These are phyloP conservation scores for Pseudocohnilembus persalinus DNA, from an alignment of 169 alveolate genomes.

Conservation along the genomic window DNA sequence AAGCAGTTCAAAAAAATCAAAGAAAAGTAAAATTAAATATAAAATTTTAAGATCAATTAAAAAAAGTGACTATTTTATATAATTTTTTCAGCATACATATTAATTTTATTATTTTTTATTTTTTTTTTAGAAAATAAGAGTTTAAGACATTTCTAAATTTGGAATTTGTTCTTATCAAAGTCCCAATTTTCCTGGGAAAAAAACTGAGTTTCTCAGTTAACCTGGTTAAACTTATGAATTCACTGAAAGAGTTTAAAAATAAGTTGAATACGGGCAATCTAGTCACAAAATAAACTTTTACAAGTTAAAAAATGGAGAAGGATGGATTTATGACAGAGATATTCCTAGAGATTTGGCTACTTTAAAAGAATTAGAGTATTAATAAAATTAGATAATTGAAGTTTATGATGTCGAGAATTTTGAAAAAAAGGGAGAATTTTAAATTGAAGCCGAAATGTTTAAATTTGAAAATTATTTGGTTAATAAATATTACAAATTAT, in stretches of 20 bases:
- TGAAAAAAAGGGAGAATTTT: neutral
- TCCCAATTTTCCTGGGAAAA: neutral
- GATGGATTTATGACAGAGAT: neutral
- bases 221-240: neutral
- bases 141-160: neutral
- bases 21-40: neutral
- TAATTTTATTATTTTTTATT: too few species aligned
- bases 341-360: neutral
- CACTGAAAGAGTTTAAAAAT: neutral
- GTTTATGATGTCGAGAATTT: neutral
- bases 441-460: neutral
- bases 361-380: neutral
- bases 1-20: neutral
- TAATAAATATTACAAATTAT: neutral
- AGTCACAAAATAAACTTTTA: neutral
- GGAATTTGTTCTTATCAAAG: neutral
- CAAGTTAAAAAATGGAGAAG: neutral
- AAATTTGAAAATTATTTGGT: neutral
- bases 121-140: neutral
- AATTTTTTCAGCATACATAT: too few species aligned
- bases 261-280: neutral
- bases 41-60: neutral
- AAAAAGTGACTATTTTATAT: neutral
- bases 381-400: neutral
- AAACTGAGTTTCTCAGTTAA: neutral